Percentiles rank a stretch among this genome's conserved stretches.
Evolutionary conservation across 129 eudicot species (phyloP).

Genomic region (Pulicaria dysenterica): DNA sequence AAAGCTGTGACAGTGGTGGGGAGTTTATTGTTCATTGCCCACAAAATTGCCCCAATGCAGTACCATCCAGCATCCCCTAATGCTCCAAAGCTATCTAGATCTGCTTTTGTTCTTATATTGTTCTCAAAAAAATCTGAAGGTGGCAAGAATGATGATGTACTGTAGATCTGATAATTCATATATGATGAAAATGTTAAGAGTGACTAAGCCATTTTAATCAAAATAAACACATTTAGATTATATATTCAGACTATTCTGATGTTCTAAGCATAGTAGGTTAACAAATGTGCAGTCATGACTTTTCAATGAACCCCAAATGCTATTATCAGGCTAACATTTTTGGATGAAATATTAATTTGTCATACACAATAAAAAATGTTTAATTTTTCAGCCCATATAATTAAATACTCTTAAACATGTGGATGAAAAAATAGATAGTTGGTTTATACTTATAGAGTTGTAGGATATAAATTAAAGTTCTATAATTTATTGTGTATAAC

Average conservation of each 20-base stretch:
- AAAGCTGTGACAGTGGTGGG: constrained; percentile 72
- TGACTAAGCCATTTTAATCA: background rate
- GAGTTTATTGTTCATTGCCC: constrained; percentile 68
- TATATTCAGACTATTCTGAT: too few species aligned
- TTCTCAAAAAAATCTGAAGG: constrained; percentile 48
- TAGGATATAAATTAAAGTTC: too few species aligned
- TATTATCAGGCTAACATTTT: background rate
- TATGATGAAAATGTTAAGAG: constrained; percentile 4
- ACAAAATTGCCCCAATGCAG: constrained; percentile 78
- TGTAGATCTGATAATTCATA: constrained; percentile 52
- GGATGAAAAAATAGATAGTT: too few species aligned
- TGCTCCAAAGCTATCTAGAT: constrained; percentile 76
- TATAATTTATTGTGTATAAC: too few species aligned
- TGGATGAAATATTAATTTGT: too few species aligned
- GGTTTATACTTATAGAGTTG: too few species aligned
- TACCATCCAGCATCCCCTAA: constrained; percentile 93
- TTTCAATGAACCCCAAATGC: too few species aligned
- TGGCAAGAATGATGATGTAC: constrained; percentile 54
- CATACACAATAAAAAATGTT: too few species aligned
- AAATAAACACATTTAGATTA: background rate
- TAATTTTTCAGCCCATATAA: too few species aligned
- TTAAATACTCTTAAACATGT: too few species aligned
- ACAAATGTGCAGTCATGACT: background rate
- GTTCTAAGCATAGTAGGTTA: background rate
- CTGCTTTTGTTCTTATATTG: constrained; percentile 71